Conservation (phyloP, 75 land plant species). For the Pinus taeda region DNA sequence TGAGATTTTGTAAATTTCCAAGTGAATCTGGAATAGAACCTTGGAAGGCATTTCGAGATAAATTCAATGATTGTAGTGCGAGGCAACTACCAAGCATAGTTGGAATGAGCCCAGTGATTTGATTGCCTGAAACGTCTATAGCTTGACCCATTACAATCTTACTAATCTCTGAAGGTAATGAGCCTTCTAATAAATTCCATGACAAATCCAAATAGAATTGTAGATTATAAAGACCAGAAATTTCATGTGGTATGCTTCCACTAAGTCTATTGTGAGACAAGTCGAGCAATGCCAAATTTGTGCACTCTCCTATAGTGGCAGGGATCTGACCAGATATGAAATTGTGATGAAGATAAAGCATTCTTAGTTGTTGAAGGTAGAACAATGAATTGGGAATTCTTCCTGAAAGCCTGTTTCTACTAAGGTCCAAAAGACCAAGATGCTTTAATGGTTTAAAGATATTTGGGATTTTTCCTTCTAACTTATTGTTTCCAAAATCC, state of each 20-base stretch:
- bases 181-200: background rate
- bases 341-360: conserved; percentile 1
- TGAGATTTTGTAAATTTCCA: background rate
- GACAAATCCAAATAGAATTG: background rate
- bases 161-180: conserved; percentile 1
- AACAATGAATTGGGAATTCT: too few species aligned
- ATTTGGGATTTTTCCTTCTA: background rate
- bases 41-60: conserved; percentile 16
- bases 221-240: background rate
- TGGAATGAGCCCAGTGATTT: background rate
- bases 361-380: background rate
- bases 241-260: background rate
- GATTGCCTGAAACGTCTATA: background rate
- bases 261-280: background rate
- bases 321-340: background rate
- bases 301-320: background rate
- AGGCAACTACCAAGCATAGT: background rate
- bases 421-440: background rate
- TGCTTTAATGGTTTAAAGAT: background rate
- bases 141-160: background rate
- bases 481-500: background rate
- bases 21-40: conserved; percentile 9
- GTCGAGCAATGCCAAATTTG: background rate
- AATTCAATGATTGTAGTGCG: background rate
- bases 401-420: background rate